These are phyloP conservation scores for Emmonsiellopsis sp. DNA, from an alignment of 2,329 filamentous ascomycete genomes.

Conservation along the genomic window DNA sequence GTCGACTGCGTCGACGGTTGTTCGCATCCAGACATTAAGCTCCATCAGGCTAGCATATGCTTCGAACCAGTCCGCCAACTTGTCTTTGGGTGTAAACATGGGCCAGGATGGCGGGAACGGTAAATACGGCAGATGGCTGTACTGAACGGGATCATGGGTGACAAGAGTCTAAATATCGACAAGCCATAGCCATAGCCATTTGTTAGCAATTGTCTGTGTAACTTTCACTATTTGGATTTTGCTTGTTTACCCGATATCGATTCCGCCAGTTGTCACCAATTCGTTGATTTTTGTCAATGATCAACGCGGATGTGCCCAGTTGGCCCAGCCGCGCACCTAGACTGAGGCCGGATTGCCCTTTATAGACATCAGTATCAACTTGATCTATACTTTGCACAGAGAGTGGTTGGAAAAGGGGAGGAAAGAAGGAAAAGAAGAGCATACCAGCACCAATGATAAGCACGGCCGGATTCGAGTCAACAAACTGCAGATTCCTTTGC, in stretches of 20 bases:
- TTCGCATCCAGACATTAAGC: constrained; percentile 38
- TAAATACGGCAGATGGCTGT: constrained; percentile 29
- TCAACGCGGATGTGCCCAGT: constrained; percentile 30
- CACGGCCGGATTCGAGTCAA: too few species aligned
- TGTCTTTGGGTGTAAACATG: constrained; percentile 38
- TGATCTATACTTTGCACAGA: too few species aligned
- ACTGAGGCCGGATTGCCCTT: constrained; percentile 37
- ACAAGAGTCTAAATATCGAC: constrained; percentile 24
- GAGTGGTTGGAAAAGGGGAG: too few species aligned
- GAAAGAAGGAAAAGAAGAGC: too few species aligned
- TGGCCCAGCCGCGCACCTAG: constrained; percentile 33
- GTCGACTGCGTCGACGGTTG: constrained; percentile 30
- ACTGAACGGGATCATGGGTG: constrained; percentile 32
- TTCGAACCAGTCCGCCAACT: constrained; percentile 42
- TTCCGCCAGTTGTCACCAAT: constrained; percentile 44
- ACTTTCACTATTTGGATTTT: too few species aligned
- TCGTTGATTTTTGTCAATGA: constrained; percentile 38
- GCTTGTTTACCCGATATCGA: too few species aligned
- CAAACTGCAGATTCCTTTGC: too few species aligned
- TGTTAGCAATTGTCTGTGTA: too few species aligned
- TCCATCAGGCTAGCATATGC: constrained; percentile 41
- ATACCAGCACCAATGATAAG: too few species aligned
- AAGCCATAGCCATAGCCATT: too few species aligned
- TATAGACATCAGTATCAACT: too few species aligned
- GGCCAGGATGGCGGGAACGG: constrained; percentile 36